Percentiles rank a stretch among this genome's conserved stretches.
Conservation (phyloP, 1,284 basidiomycete species). For the Ceratobasidium sp. region DNA sequence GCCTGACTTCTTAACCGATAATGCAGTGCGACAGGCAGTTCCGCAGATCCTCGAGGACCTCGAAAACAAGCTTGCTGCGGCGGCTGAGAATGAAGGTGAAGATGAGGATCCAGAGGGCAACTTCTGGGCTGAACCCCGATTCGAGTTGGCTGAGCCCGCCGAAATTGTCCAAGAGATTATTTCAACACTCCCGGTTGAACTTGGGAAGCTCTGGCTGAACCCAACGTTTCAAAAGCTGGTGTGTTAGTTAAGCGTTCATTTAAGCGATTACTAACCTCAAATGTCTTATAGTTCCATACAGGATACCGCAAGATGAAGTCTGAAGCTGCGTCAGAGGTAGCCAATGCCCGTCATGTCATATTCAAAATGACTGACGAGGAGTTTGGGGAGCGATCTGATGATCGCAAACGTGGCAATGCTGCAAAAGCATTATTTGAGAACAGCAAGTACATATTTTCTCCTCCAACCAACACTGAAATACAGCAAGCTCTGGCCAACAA, state of each 20-base stretch:
- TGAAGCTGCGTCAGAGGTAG: neutral
- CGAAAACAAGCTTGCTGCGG: neutral
- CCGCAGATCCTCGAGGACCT: neutral
- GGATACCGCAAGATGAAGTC: neutral
- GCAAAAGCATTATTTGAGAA: neutral
- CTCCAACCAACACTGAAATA: too few relatives aligned
- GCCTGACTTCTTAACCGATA: neutral
- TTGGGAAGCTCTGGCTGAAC: neutral
- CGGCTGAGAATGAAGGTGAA: neutral
- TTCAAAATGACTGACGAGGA: neutral
- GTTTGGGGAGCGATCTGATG: neutral
- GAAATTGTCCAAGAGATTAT: neutral
- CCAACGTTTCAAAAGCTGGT: neutral
- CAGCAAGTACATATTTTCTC: neutral
- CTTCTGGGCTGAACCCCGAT: neutral
- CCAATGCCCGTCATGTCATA: neutral
- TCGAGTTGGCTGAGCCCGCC: neutral
- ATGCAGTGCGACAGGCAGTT: neutral
- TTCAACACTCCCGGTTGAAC: neutral
- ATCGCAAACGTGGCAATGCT: neutral
- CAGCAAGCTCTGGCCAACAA: too few relatives aligned
- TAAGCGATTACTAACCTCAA: neutral
- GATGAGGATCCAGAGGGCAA: neutral
- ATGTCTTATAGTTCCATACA: neutral
- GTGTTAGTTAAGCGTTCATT: neutral